These are phyloP conservation scores for Populus euphratica DNA, from an alignment of 345 rosid species.

Conservation along the genomic window DNA sequence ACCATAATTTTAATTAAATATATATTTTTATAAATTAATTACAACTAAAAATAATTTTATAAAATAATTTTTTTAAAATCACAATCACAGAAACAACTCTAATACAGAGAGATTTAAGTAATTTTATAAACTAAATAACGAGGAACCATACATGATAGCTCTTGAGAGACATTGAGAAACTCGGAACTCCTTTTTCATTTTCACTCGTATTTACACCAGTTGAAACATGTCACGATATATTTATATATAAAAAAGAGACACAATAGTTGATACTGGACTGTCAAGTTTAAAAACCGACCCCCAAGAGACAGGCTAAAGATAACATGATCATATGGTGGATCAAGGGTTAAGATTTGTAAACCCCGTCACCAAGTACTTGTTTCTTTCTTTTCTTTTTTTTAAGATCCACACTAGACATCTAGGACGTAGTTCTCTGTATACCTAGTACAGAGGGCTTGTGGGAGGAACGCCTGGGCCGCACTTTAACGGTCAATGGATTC, in stretches of 20 bases:
- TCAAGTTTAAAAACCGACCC: not conserved
- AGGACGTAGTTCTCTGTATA: not conserved
- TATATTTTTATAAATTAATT: no score
- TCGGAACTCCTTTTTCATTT: not conserved
- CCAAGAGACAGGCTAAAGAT: not conserved
- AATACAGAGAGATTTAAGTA: no score
- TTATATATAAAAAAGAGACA: not conserved
- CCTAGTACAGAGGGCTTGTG: not conserved
- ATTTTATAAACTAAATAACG: not conserved
- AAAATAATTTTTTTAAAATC: no score
- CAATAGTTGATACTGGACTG: not conserved
- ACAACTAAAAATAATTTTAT: no score
- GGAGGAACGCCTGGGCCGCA: conserved; percentile 31
- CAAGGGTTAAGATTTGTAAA: not conserved
- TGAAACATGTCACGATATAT: conserved; percentile 3
- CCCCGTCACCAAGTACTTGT: not conserved
- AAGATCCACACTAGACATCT: not conserved
- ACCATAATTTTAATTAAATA: no score
- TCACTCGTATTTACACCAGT: conserved; percentile 12
- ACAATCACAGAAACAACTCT: no score
- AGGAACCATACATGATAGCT: not conserved
- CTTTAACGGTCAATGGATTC: conserved; percentile 48
- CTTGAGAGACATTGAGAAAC: not conserved
- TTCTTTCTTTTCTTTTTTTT: not conserved
- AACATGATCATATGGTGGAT: conserved; percentile 3